These are phyloP conservation scores for Globisporangium sylvaticum DNA, from an alignment of 352 stramenopile genomes.

Conservation along the genomic window DNA sequence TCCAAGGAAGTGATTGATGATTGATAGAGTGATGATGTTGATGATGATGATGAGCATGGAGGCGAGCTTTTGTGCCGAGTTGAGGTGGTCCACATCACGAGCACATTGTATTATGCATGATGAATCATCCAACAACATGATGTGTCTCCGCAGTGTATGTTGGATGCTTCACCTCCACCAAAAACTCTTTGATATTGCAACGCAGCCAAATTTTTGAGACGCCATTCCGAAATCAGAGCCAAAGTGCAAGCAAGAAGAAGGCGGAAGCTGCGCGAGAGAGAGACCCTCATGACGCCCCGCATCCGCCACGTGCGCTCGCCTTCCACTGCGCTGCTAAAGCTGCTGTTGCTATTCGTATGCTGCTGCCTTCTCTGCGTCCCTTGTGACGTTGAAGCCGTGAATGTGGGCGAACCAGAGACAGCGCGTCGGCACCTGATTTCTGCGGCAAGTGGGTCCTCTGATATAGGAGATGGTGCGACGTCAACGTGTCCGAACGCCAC, in stretches of 20 bases:
- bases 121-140: no score
- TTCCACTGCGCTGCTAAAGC: background rate
- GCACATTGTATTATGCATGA: background rate
- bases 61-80: background rate
- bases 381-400: background rate
- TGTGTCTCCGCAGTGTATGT: background rate
- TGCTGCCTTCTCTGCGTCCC: background rate
- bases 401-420: constrained; percentile 11
- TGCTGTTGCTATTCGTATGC: background rate
- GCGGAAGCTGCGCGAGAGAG: no score
- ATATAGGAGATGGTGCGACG: background rate
- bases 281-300: background rate
- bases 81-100: background rate
- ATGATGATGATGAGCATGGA: background rate
- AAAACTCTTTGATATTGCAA: background rate
- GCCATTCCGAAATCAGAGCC: background rate
- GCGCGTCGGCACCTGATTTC: constrained; percentile 5
- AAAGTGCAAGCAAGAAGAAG: background rate
- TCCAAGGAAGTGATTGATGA: background rate
- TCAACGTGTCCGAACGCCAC: constrained; percentile 11
- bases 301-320: background rate
- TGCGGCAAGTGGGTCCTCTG: constrained; percentile 9
- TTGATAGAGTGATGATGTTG: background rate
- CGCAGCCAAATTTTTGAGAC: background rate
- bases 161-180: background rate